Evolutionary conservation across 257 asterid genomes (phyloP), one percentile per base, ranked within the genome.

Genomic region (Solanum chmielewskii): DNA sequence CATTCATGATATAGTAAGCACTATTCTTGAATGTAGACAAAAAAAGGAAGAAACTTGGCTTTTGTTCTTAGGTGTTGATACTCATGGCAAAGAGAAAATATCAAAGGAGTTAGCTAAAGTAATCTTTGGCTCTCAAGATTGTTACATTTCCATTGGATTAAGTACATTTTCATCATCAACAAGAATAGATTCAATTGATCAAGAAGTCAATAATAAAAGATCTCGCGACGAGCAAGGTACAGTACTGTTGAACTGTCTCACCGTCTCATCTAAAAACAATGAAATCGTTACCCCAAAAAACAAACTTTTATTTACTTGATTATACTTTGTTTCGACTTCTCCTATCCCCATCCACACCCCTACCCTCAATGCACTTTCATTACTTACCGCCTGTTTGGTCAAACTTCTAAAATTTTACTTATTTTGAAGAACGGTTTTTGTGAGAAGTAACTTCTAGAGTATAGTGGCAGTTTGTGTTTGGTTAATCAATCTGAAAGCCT

Each of bases 11-110:
- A 92, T 94, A 44, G 94, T 84, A 0, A 90, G 74, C 6, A 90
- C 98, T 33, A 80, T 96, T 60, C 90, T 95, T 21, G 71, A 90
- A 83, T 88, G 98, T 91, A 88, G 98, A 70, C 68, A 49, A 4
- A 80, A 83, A n/a, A 56, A 78, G 70, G 73, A 91, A 86, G 96
- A 93, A 42, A 91, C 92, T 7, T 94, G 98, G 98, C 33, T 97
- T 69, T 45, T 87, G 44, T 97, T 97, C 95, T 85, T 88, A 15
- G 99, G 98, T 4, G 85, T 35, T n/a, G 99, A 95, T 87, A 59
- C 73, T n/a, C 90, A 88, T 25, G 98, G 95, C 10, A 95, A 94
- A 88, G 98, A 94, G 88, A 91, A 84, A 56, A 84, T 92, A 45
- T 96, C 96, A 14, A 93, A 89, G 86, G 99, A 95, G 86, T 81